phyloP scores from a whole-genome alignment of 1,284 basidiomycete genomes.

The Tausonia pullulans region DNA sequence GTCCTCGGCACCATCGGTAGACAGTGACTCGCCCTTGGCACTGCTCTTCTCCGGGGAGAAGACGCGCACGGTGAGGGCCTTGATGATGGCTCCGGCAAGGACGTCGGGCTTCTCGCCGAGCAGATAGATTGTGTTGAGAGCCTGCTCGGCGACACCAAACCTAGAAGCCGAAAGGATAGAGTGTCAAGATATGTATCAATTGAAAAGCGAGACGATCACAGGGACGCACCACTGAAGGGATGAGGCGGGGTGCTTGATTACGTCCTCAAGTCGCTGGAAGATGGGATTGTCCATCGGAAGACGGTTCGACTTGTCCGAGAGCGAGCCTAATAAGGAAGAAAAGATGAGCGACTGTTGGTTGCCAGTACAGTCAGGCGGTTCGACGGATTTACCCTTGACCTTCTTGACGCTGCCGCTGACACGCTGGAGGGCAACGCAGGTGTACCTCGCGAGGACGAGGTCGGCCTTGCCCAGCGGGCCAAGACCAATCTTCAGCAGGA shows the following conservation, averaged over 20 bases:
- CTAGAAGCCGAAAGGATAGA: constrained; percentile 24
- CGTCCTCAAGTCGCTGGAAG: constrained; percentile 69
- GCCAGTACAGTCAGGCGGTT: background rate
- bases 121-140: constrained; percentile 89
- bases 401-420: constrained; percentile 93
- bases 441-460: constrained; percentile 80
- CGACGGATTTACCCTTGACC: constrained; percentile 61
- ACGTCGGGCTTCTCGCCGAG: constrained; percentile 87
- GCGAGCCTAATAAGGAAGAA: constrained; percentile 49
- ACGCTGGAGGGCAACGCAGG: constrained; percentile 83
- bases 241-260: constrained; percentile 61
- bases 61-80: constrained; percentile 60
- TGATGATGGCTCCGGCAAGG: constrained; percentile 71
- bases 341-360: background rate
- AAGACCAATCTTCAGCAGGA: constrained; percentile 77
- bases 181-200: background rate
- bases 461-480: constrained; percentile 75
- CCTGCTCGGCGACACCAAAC: constrained; percentile 92
- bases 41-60: constrained; percentile 38
- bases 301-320: constrained; percentile 75
- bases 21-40: background rate
- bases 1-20: constrained; percentile 12
- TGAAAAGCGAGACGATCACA: background rate
- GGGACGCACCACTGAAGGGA: constrained; percentile 67
- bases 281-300: constrained; percentile 80